Conservation (phyloP, 1,284 basidiomycete genomes). For the Binderoboletus segoi region DNA sequence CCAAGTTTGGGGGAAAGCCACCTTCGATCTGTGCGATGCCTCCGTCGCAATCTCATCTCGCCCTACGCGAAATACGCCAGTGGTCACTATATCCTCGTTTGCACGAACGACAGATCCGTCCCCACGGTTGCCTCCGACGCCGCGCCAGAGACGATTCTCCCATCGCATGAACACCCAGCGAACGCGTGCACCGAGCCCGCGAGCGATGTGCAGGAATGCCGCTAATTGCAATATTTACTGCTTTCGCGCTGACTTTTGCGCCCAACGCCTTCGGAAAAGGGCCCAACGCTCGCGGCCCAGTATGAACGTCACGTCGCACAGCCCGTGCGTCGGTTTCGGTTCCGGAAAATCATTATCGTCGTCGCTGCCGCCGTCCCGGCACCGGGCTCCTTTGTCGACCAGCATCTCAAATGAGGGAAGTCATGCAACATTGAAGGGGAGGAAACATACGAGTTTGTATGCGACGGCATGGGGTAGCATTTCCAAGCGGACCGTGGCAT, state of each 20-base stretch:
- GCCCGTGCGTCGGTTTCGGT: too few species aligned
- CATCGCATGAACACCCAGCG: constrained; percentile 70
- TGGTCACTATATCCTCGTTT: constrained; percentile 77
- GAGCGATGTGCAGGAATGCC: constrained; percentile 60
- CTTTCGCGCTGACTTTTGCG: constrained; percentile 70
- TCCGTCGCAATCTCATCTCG: not conserved
- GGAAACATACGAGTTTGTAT: constrained; percentile 50
- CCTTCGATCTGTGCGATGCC: constrained; percentile 69
- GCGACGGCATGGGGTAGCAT: constrained; percentile 62
- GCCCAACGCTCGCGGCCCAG: too few species aligned
- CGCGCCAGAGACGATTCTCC: constrained; percentile 57
- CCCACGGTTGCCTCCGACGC: not conserved
- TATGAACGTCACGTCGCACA: too few species aligned
- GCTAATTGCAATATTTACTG: constrained; percentile 71
- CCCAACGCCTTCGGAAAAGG: constrained; percentile 22
- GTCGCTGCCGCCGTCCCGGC: too few species aligned
- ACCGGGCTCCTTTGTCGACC: constrained; percentile 50
- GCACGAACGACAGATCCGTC: constrained; percentile 47
- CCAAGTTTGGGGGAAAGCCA: constrained; percentile 72
- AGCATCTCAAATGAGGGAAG: constrained; percentile 55
- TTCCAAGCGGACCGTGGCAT: constrained; percentile 67
- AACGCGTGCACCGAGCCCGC: constrained; percentile 61
- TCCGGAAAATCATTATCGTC: too few species aligned
- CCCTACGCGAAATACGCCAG: constrained; percentile 36
- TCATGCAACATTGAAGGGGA: constrained; percentile 49